These are phyloP conservation scores for Wickerhamomyces ciferrii DNA, from an alignment of 805 yeast species.

Conservation along the genomic window DNA sequence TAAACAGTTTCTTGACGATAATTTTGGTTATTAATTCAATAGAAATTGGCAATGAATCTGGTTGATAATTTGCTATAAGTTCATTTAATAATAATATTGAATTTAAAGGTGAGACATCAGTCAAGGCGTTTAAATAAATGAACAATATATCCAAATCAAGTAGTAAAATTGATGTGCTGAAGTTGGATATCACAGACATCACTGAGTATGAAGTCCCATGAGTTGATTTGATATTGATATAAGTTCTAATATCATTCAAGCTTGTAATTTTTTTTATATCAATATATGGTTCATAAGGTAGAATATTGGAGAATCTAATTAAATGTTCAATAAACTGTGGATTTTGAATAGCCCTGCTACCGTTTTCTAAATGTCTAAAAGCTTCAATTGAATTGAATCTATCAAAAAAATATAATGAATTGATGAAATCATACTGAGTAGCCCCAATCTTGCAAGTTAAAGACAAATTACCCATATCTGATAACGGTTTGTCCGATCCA, in stretches of 20 bases:
- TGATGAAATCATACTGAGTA: constrained; percentile 13
- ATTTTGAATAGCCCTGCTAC: constrained; percentile 6
- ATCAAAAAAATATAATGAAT: constrained; percentile 19
- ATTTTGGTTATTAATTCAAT: constrained; percentile 10
- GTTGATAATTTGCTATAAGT: constrained; percentile 5
- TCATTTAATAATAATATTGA: constrained; percentile 1
- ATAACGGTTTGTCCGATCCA: constrained; percentile 1
- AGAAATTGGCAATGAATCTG: constrained; percentile 2
- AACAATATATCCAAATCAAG: constrained; percentile 14
- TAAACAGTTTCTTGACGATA: constrained; percentile 10
- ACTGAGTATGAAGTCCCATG: constrained; percentile 17
- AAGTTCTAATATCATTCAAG: constrained; percentile 7
- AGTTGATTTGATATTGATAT: constrained; percentile 7
- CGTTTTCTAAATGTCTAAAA: constrained; percentile 8
- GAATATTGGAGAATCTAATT: constrained; percentile 16
- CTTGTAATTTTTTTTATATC: constrained; percentile 1
- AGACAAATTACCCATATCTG: background rate
- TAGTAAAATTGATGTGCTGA: constrained; percentile 9
- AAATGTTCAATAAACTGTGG: constrained; percentile 12
- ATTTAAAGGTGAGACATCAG: constrained; percentile 10
- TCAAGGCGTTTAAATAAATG: constrained; percentile 15
- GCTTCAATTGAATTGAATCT: constrained; percentile 17
- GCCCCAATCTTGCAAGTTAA: background rate
- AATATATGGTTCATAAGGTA: constrained; percentile 15
- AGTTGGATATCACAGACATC: constrained; percentile 10